Evolutionary conservation across 805 yeast genomes (phyloP).

Genomic region (Lipomyces orientalis): DNA sequence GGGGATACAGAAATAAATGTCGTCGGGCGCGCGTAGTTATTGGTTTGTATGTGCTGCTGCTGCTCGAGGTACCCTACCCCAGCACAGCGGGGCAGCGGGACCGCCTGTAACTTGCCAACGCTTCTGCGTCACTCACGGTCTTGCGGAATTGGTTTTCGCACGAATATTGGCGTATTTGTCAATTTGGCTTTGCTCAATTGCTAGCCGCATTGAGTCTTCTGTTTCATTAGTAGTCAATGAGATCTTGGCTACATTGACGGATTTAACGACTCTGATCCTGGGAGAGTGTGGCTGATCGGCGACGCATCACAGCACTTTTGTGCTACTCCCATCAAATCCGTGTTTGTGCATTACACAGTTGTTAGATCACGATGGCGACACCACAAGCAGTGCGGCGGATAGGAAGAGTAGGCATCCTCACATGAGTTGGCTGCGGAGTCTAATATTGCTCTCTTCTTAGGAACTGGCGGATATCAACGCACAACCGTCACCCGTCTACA

Average conservation of each 20-base stretch:
- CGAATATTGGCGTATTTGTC: background rate
- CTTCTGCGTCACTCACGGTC: no score
- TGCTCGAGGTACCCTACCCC: no score
- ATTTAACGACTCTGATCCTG: background rate
- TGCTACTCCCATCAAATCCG: no score
- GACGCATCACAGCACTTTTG: background rate
- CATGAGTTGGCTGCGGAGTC: background rate
- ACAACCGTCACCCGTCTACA: conserved; percentile 86
- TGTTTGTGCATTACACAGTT: background rate
- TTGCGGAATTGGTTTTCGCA: background rate
- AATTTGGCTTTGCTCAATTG: background rate
- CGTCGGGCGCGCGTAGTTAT: no score
- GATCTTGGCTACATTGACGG: background rate
- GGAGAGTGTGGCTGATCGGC: background rate
- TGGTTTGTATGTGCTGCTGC: no score
- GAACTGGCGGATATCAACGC: conserved; percentile 32
- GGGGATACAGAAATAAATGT: no score
- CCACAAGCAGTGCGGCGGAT: conserved; percentile 37
- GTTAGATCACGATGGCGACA: conserved; percentile 22
- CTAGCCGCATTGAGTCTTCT: background rate
- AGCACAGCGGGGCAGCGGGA: no score
- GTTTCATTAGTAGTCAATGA: background rate
- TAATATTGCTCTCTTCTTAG: conserved; percentile 7
- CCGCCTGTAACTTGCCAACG: no score
- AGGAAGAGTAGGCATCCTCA: conserved; percentile 15